Evolutionary conservation across 2,329 filamentous ascomycete species (phyloP), one percentile per base, ranked within the genome.

Genomic region (Cladophialophora chaetospira): DNA sequence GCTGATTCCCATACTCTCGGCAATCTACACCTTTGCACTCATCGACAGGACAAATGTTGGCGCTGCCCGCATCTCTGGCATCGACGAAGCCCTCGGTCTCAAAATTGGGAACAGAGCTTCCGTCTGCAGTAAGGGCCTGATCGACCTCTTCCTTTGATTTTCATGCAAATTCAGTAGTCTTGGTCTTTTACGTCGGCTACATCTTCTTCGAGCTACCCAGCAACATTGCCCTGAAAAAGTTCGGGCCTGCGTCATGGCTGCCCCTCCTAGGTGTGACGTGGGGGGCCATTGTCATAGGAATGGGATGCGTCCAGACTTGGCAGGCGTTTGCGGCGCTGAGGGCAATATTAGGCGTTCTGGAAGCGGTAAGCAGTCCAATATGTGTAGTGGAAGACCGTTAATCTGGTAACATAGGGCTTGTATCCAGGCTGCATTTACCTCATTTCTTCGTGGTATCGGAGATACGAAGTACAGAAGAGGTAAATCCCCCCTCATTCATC

Each of bases 121-220:
- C 2, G 63, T 69, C 42, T 29, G 23, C 17, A 48, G 52, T 55
- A 42, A 48, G 44, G 15, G 19, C 6, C 3, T 11, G 26, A 33
- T 21, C n/a, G 0, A 4, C 23, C 13, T 23, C 13, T 2, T 9
- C 17, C 10, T 31, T 26, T 17, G 6, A 9, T 42, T 47, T 28
- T 44, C 5, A 33, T n/a, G n/a, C 2, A 10, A n/a, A 33, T 33
- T n/a, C 31, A 9, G 11, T 23, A 60, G 88, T 89, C 55, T 86
- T 89, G 72, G 87, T 89, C 68, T 88, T 88, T 71, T 88, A 85
- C 10, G 79, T 89, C 55, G 78, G 85, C 5, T 84, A 80, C 66
- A 86, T 89, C 42, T 78, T 80, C 5, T 88, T 87, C 66, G 86
- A 89, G 68, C 72, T 89, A 6, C 87, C 87, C 0, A 68, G 35